Conservation (phyloP, 306 rosid genomes). For the Inga leiocalycina region DNA sequence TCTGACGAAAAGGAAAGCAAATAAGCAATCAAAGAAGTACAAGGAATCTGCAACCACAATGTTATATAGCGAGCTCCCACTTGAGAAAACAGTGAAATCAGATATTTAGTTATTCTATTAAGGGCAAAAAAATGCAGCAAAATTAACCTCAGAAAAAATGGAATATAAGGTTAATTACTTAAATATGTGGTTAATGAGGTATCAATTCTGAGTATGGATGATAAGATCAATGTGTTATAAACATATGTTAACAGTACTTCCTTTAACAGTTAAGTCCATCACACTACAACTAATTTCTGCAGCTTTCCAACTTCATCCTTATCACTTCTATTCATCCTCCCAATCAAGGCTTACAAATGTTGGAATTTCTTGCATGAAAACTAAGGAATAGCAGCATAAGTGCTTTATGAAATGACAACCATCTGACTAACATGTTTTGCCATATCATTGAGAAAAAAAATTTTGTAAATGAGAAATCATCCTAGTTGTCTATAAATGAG, state of each 20-base stretch:
- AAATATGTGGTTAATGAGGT: not conserved
- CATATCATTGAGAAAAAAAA: conserved; percentile 10
- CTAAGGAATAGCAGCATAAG: conserved; percentile 11
- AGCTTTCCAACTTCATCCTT: not conserved
- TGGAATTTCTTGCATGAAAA: conserved; percentile 22
- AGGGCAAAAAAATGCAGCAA: not conserved
- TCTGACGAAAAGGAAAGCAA: conserved; percentile 47
- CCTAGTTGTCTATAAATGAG: not conserved
- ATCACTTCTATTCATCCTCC: conserved; percentile 19
- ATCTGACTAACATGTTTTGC: conserved; percentile 7
- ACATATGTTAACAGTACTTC: not conserved
- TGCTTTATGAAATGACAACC: conserved; percentile 23
- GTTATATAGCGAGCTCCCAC: not conserved
- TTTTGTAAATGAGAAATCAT: conserved; percentile 11
- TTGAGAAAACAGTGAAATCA: not conserved
- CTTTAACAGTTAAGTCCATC: not conserved
- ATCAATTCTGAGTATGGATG: not conserved
- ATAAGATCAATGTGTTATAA: not conserved
- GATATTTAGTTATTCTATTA: not conserved
- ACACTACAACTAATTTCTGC: not conserved
- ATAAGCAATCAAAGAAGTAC: conserved; percentile 31
- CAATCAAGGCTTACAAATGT: conserved; percentile 22
- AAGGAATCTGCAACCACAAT: conserved; percentile 11
- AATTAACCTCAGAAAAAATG: not conserved
- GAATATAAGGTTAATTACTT: not conserved